Evolutionary conservation across 257 asterid genomes (phyloP).

Genomic region (Cinchona pubescens): DNA sequence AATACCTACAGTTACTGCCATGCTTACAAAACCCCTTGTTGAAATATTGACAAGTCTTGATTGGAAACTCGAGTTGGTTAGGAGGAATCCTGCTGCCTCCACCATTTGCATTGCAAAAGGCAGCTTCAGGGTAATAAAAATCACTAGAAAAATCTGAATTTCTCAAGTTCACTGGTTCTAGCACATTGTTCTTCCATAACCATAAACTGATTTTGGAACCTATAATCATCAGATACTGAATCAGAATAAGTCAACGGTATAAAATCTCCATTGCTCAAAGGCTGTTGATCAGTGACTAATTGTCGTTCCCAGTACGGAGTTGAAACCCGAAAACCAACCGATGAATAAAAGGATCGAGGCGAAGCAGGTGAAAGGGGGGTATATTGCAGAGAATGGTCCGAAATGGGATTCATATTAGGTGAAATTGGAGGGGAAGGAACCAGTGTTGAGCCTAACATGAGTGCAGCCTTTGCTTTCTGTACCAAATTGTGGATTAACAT

Average conservation of each 20-base stretch:
- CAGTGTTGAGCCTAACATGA: constrained; percentile 33
- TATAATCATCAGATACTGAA: constrained; percentile 23
- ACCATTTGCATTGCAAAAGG: constrained; percentile 23
- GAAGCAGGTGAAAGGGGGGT: constrained; percentile 36
- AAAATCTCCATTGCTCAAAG: constrained; percentile 27
- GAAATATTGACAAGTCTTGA: constrained; percentile 73
- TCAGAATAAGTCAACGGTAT: constrained; percentile 33
- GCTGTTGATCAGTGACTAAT: constrained; percentile 27
- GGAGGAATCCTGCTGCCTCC: constrained; percentile 38
- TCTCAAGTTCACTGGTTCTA: constrained; percentile 30
- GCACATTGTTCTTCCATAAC: constrained; percentile 39
- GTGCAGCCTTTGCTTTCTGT: constrained; percentile 44
- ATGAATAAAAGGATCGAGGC: constrained; percentile 33
- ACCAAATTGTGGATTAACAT: constrained; percentile 47
- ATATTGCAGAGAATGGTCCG: constrained; percentile 41
- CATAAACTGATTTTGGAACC: constrained; percentile 25
- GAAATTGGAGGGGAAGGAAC: constrained; percentile 55
- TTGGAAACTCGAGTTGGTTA: constrained; percentile 35
- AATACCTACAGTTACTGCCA: constrained; percentile 73
- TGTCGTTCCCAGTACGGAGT: constrained; percentile 47
- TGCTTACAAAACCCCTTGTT: constrained; percentile 82
- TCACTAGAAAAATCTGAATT: constrained; percentile 32
- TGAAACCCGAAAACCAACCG: constrained; percentile 24
- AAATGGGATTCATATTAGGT: constrained; percentile 46
- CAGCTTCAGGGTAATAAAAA: constrained; percentile 38